Evolutionary conservation across 257 asterid genomes (phyloP), one percentile per base, ranked within the genome.

Genomic region (Solanum chilense): DNA sequence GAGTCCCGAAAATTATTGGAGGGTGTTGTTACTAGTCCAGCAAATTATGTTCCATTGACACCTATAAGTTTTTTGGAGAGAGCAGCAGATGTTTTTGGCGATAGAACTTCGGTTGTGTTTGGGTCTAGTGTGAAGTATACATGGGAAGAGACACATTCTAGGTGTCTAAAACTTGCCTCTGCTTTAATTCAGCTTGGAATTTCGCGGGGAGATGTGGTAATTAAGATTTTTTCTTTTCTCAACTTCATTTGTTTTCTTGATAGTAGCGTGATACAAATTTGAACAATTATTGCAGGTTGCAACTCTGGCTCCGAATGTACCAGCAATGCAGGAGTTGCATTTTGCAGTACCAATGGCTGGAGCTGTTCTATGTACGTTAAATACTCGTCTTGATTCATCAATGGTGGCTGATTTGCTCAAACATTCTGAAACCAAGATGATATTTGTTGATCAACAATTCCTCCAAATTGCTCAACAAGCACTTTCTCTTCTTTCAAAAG

Each of bases 221-320:
- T 52, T 52, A 52, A 52, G 23, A 52, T 6, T 52, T 52, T 52
- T 52, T 52, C 23, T 52, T 16, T 16, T 52, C 62, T 52, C 23
- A 52, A 16, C 62, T 52, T 16, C 12, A 68, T 69, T 69, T 66
- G 13, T 66, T 52, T 52, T 16, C 9, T 52, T 69, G 41, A 29
- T 25, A 66, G 29, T 60, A 42, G 12, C 45, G 45, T 49, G 13
- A 66, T 66, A 60, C 27, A 27, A 31, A 69, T 71, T 71, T 33
- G 44, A 71, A 33, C 45, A 71, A 71, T 35, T 18, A 31, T 71
- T 31, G 25, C 13, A 90, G 92, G 91, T 89, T 71, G 91, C 92
- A 14, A 85, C 83, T 13, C 86, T 90, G 83, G 92, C 92, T n/a
- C 92, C 92, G 7, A 90, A 90, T 78, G 80, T 90, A 69, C 92